A percentile compares a stretch with the other conserved stretches of the same genome.
phyloP scores from a whole-genome alignment of 306 rosid genomes.

The Dryas octopetala region DNA sequence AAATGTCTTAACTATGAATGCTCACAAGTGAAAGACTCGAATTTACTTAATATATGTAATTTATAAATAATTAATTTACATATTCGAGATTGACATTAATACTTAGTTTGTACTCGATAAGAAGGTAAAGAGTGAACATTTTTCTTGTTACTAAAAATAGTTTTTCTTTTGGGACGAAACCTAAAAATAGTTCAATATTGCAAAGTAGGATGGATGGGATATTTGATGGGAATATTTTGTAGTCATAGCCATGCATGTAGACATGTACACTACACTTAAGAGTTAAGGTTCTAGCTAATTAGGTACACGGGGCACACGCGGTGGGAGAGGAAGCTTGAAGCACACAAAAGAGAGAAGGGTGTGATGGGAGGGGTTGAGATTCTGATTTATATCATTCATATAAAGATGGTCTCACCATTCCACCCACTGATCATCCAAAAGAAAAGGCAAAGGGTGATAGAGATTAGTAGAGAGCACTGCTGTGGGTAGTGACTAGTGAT shows the following conservation, averaged over 20 bases:
- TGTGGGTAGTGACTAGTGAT: slow-evolving; percentile 40
- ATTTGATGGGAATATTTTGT: slow-evolving; percentile 9
- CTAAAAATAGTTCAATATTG: too few species aligned
- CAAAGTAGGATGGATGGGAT: neutral
- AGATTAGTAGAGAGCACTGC: neutral
- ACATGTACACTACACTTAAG: slow-evolving; percentile 32
- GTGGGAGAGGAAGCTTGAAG: slow-evolving; percentile 49
- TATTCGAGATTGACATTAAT: too few species aligned
- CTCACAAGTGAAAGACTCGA: too few species aligned
- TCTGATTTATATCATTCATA: slow-evolving; percentile 43
- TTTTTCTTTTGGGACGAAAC: too few species aligned
- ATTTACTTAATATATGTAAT: too few species aligned
- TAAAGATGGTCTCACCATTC: slow-evolving; percentile 44
- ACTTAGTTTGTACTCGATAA: too few species aligned
- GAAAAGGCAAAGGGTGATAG: slow-evolving; percentile 25
- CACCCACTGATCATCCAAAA: slow-evolving; percentile 46
- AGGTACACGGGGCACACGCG: slow-evolving; percentile 52
- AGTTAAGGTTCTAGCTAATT: slow-evolving; percentile 34
- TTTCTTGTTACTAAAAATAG: too few species aligned
- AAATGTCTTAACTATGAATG: too few species aligned
- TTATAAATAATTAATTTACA: too few species aligned
- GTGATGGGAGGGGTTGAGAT: slow-evolving; percentile 41
- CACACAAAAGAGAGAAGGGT: slow-evolving; percentile 47
- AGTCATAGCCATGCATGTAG: neutral
- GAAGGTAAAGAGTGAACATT: too few species aligned